phyloP scores from a whole-genome alignment of 208 protist genomes.

The Angomonas ambiguus region DNA sequence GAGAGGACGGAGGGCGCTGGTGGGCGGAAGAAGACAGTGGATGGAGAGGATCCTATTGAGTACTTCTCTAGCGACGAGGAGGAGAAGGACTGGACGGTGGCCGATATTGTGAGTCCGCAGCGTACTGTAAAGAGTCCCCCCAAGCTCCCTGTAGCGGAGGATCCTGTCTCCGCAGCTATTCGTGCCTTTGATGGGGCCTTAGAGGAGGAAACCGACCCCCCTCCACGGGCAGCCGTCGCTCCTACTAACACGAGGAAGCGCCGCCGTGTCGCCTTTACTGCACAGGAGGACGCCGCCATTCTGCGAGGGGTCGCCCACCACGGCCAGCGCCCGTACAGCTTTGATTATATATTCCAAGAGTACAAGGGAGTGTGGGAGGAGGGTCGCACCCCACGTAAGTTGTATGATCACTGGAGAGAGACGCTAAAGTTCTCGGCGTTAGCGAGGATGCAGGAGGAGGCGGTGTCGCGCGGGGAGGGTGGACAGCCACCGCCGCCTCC shows the following conservation, averaged over 20 bases:
- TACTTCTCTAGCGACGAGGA: too few relatives aligned
- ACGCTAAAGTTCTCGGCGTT: conserved; percentile 23
- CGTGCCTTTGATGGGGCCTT: background rate
- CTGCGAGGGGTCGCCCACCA: conserved; percentile 66
- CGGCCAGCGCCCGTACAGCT: conserved; percentile 33
- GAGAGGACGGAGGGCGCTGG: too few relatives aligned
- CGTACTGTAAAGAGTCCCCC: too few relatives aligned
- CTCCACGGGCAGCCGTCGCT: background rate
- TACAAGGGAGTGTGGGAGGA: conserved; percentile 55
- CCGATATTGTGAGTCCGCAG: too few relatives aligned
- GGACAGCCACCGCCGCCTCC: conserved; percentile 16
- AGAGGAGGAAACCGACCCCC: too few relatives aligned
- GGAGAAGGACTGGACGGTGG: too few relatives aligned
- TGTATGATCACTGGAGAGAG: conserved; percentile 86
- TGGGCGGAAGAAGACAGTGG: too few relatives aligned
- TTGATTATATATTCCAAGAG: conserved; percentile 60
- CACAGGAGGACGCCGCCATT: conserved; percentile 71
- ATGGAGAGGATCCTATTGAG: too few relatives aligned
- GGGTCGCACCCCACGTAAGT: conserved; percentile 46
- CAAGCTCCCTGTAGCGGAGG: too few relatives aligned
- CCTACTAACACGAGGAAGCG: background rate
- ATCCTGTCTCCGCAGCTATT: background rate
- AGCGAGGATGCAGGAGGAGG: conserved; percentile 27
- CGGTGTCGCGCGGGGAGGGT: too few relatives aligned
- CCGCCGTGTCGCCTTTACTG: conserved; percentile 53